These are phyloP conservation scores for Priceomyces carsonii DNA, from an alignment of 805 yeast genomes.

Conservation along the genomic window DNA sequence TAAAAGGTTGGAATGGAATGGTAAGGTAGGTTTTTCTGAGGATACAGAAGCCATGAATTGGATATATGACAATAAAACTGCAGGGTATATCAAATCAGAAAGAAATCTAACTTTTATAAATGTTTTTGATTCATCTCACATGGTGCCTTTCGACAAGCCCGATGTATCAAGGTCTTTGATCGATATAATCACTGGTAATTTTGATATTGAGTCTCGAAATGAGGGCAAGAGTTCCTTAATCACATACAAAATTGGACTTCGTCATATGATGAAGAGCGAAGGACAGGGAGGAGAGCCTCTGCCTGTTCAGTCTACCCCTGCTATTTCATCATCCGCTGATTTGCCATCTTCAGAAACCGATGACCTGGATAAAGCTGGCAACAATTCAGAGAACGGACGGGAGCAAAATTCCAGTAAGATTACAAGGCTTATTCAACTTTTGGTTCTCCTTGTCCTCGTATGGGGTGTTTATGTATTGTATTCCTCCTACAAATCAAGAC, in stretches of 20 bases:
- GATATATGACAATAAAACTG: constrained; percentile 41
- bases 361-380: constrained; percentile 3
- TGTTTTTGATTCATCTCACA: constrained; percentile 79
- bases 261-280: constrained; percentile 4
- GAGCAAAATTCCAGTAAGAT: constrained; percentile 19
- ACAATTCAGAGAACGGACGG: too few species aligned
- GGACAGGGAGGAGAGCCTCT: constrained; percentile 1
- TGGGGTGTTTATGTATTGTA: constrained; percentile 45
- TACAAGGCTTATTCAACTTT: constrained; percentile 40
- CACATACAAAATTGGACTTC: constrained; percentile 31
- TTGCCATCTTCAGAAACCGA: background rate
- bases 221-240: constrained; percentile 15
- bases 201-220: constrained; percentile 16
- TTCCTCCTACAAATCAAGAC: constrained; percentile 35
- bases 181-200: constrained; percentile 47
- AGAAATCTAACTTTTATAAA: constrained; percentile 76
- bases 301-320: background rate
- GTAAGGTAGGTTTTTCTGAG: constrained; percentile 51
- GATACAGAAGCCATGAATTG: constrained; percentile 34
- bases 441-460: constrained; percentile 35
- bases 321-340: constrained; percentile 5
- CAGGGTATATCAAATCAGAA: constrained; percentile 47
- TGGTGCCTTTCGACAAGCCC: constrained; percentile 88
- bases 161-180: constrained; percentile 68
- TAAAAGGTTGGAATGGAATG: constrained; percentile 63